Percentiles rank a stretch among this genome's conserved stretches.
Conservation (phyloP, 108 stramenopile genomes). For the Pelagomonas calceolata region DNA sequence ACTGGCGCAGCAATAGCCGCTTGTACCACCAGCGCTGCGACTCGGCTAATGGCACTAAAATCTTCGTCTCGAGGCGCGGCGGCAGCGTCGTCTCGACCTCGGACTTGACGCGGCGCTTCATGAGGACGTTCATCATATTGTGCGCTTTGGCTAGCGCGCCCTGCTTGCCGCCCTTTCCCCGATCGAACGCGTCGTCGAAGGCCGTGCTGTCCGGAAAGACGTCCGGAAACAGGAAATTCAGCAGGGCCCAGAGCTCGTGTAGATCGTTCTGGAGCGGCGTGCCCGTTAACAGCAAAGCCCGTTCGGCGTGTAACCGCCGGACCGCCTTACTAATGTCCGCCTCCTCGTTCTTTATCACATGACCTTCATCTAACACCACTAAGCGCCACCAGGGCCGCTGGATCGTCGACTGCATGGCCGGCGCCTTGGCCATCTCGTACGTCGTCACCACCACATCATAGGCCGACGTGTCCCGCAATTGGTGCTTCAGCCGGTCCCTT, state of each 20-base stretch:
- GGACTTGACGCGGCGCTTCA: conserved; percentile 54
- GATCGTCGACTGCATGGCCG: conserved; percentile 32
- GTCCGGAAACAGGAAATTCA: conserved; percentile 47
- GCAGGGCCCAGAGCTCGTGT: conserved; percentile 51
- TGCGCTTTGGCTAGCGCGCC: conserved; percentile 53
- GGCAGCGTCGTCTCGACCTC: conserved; percentile 61
- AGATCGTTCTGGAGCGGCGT: conserved; percentile 49
- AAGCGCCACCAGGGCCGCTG: conserved; percentile 60
- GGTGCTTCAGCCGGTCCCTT: conserved; percentile 19
- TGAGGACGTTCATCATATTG: conserved; percentile 49
- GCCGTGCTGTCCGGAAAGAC: conserved; percentile 40
- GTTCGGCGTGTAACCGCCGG: conserved; percentile 16
- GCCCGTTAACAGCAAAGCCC: conserved; percentile 34
- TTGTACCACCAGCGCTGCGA: conserved; percentile 59
- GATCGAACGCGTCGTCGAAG: conserved; percentile 49
- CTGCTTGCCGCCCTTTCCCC: conserved; percentile 7
- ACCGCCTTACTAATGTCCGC: conserved; percentile 20
- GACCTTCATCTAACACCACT: conserved; percentile 86
- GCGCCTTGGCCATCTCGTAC: conserved; percentile 46
- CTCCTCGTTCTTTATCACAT: conserved; percentile 66
- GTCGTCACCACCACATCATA: conserved; percentile 37
- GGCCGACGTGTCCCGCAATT: neutral
- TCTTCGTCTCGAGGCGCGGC: conserved; percentile 58
- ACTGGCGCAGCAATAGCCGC: conserved; percentile 49
- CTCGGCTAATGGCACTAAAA: conserved; percentile 50